These are phyloP conservation scores for Ceratobasidium sp. DNA, from an alignment of 1,284 basidiomycete species.

Conservation along the genomic window DNA sequence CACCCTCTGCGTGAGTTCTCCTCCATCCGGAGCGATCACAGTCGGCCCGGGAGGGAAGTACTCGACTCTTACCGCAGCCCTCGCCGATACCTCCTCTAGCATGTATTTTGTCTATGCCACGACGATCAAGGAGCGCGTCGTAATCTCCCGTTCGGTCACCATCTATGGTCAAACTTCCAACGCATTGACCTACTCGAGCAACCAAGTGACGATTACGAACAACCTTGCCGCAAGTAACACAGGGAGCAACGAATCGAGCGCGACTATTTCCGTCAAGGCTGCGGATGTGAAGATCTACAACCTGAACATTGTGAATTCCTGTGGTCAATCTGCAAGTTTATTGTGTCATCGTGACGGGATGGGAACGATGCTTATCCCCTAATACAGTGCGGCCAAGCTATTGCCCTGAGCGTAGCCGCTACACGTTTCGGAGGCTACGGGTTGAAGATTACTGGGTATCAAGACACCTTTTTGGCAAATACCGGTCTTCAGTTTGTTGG, in stretches of 20 bases:
- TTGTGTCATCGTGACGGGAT: not conserved
- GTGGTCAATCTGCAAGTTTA: conserved; percentile 14
- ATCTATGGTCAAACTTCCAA: conserved; percentile 50
- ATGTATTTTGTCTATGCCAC: conserved; percentile 48
- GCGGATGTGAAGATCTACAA: conserved; percentile 42
- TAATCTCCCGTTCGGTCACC: conserved; percentile 48
- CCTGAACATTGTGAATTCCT: conserved; percentile 36
- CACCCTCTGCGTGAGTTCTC: conserved; percentile 16
- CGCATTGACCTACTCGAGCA: conserved; percentile 41
- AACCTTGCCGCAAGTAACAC: conserved; percentile 29
- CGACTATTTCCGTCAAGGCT: conserved; percentile 29
- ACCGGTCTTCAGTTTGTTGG: conserved; percentile 50
- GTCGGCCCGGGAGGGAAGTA: conserved; percentile 47
- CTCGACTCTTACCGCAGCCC: conserved; percentile 48
- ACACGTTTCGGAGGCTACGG: conserved; percentile 50
- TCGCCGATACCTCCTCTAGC: conserved; percentile 44
- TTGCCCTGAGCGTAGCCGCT: conserved; percentile 51
- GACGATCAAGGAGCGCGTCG: conserved; percentile 46
- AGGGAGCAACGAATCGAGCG: conserved; percentile 43
- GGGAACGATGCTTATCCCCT: not conserved
- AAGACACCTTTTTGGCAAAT: conserved; percentile 51
- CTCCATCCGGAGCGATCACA: conserved; percentile 35
- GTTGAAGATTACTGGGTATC: conserved; percentile 49
- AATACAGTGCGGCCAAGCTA: conserved; percentile 48
- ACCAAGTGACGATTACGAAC: conserved; percentile 35